Percentiles rank a stretch among this genome's conserved stretches.
phyloP scores from a whole-genome alignment of 2,329 filamentous ascomycete species.

The Scedosporium minutisporum region DNA sequence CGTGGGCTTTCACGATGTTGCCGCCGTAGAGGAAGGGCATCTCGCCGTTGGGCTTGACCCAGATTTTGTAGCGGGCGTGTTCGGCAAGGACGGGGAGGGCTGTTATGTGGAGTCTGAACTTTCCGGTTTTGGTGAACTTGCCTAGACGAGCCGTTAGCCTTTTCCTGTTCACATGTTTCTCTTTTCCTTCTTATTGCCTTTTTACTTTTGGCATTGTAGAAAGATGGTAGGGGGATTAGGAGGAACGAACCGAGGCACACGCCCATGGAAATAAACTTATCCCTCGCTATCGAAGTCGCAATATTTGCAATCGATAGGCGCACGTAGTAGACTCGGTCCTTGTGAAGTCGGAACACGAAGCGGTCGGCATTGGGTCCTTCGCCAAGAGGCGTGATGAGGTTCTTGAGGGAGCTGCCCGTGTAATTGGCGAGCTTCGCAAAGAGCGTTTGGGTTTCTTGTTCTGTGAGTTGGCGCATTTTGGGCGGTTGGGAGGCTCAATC shows the following conservation, averaged over 20 bases:
- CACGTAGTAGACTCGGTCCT: constrained; percentile 84
- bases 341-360: constrained; percentile 77
- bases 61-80: constrained; percentile 92
- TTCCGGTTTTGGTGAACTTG: constrained; percentile 94
- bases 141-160: constrained; percentile 30
- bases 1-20: constrained; percentile 63
- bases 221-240: not conserved
- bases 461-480: constrained; percentile 73
- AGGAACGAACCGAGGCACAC: constrained; percentile 58
- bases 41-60: constrained; percentile 91
- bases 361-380: constrained; percentile 61
- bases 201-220: too few species aligned
- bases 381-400: constrained; percentile 67
- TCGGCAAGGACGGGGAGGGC: constrained; percentile 77
- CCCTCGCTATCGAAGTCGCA: constrained; percentile 73
- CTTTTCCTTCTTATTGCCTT: too few species aligned
- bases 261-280: constrained; percentile 76
- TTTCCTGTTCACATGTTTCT: not conserved
- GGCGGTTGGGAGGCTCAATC: not conserved
- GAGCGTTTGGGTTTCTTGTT: constrained; percentile 68
- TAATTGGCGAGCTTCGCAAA: constrained; percentile 93
- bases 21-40: constrained; percentile 97
- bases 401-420: constrained; percentile 75
- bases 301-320: constrained; percentile 83
- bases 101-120: constrained; percentile 91